Conservation (phyloP, 1,284 basidiomycete genomes). For the Mycena sp. region DNA sequence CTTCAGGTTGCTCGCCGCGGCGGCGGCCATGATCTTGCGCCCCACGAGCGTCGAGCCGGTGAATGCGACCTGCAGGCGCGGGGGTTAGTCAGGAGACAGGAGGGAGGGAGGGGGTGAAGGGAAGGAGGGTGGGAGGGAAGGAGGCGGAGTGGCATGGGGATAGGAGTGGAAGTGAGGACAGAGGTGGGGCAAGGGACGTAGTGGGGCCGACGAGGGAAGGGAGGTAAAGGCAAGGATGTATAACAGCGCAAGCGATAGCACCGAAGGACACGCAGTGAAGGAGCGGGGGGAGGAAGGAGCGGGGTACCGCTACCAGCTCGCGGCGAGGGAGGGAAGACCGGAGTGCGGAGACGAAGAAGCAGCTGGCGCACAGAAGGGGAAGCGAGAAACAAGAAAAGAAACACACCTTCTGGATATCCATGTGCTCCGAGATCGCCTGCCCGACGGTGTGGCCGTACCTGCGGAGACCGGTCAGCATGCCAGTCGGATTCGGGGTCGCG, state of each 20-base stretch:
- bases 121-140: not conserved
- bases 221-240: no score
- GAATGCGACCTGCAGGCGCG: constrained; percentile 58
- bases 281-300: no score
- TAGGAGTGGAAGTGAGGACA: no score
- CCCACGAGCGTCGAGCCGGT: constrained; percentile 86
- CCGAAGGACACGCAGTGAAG: no score
- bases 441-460: constrained; percentile 74
- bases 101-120: not conserved
- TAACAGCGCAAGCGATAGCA: no score
- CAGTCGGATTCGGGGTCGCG: no score
- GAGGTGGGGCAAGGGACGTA: not conserved
- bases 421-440: constrained; percentile 61
- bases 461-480: not conserved
- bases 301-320: no score
- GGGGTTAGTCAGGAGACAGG: not conserved
- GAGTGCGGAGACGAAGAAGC: no score
- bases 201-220: constrained; percentile 34
- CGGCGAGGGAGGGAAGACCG: no score
- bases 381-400: no score
- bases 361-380: no score
- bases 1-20: constrained; percentile 89
- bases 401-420: constrained; percentile 66
- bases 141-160: not conserved
- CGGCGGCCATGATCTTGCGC: constrained; percentile 85